A percentile compares a stretch with the other conserved stretches of the same genome.
phyloP scores from a whole-genome alignment of 495 filamentous ascomycete genomes.

The Aspergillus asperescens region DNA sequence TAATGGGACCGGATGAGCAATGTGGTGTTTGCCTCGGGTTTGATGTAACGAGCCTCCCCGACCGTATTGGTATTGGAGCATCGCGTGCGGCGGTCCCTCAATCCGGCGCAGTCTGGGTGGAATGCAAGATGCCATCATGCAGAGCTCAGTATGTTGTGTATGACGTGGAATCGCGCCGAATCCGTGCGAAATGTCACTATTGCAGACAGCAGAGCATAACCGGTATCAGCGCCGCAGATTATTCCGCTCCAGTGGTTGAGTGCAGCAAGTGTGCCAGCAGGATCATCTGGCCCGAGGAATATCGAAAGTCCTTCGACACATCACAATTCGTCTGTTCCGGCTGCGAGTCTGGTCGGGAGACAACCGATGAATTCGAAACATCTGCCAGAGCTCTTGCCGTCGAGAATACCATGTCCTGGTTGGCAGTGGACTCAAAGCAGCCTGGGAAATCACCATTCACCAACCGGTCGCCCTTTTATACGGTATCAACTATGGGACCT shows the following conservation, averaged over 20 bases:
- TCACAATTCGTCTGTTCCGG: slow-evolving; percentile 31
- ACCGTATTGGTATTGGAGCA: slow-evolving; percentile 16
- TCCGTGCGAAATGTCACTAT: slow-evolving; percentile 43
- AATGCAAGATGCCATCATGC: slow-evolving; percentile 35
- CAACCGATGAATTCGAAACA: slow-evolving; percentile 27
- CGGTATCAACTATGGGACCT: slow-evolving; percentile 26
- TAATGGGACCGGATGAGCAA: slow-evolving; percentile 32
- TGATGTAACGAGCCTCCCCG: no score
- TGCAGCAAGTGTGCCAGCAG: slow-evolving; percentile 37
- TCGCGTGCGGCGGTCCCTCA: slow-evolving; percentile 22
- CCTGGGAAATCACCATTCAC: slow-evolving; percentile 30
- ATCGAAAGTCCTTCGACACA: slow-evolving; percentile 23
- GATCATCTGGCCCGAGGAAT: slow-evolving; percentile 38
- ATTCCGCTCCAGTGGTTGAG: slow-evolving; percentile 22
- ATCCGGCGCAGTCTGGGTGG: slow-evolving; percentile 34
- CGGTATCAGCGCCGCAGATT: no score
- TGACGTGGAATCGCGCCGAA: slow-evolving; percentile 27
- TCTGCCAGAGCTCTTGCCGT: neutral
- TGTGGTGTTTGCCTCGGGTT: slow-evolving; percentile 35
- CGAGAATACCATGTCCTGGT: slow-evolving; percentile 36
- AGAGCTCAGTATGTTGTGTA: slow-evolving; percentile 46
- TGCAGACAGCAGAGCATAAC: slow-evolving; percentile 24
- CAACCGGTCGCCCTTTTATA: slow-evolving; percentile 34
- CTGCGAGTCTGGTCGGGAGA: slow-evolving; percentile 27
- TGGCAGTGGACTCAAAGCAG: slow-evolving; percentile 29